Base-by-base conservation (phyloP, 257 asterid genomes). In the Plantago major region DNA sequence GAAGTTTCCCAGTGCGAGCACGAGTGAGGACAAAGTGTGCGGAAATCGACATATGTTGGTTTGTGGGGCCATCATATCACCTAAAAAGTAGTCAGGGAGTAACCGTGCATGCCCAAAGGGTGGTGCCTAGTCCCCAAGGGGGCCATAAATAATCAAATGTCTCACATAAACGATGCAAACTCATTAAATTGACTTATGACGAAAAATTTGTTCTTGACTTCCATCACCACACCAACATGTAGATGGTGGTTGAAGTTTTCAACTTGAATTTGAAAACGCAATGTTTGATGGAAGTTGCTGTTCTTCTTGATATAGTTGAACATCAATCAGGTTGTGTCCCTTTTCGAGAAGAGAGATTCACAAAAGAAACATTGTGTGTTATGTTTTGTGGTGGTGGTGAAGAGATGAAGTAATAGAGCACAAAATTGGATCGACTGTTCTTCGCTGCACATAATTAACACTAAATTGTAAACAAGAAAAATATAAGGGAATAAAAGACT, bases 401-500 rank as follows among this genome's bases (percentile, higher is more conserved):
- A 33, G 30, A 56, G 64, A 67, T 58, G 64, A 59, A 50, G 54
- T 8, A 19, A n/a, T 49, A 52, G 64, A 52, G 16, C 19, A 18
- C 58, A 22, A 52, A 52, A 0, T 22, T 52, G 58, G 16, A 53
- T 53, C 18, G 37, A 5, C 8, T 26, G 58, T 18, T 12, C 42
- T 40, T 53, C 19, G 42, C 7, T 22, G 9, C 26, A 22, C n/a
- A 12, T 53, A 15, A 40, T 53, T 22, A 48, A 26, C 7, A 26
- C 11, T 10, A 26, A 53, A n/a, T 17, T 9, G 57, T 19, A 19
- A 19, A 52, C 14, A 18, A 10, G n/a, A 9, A 11, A 50, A 11
- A 12, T 18, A 14, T 16, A 18, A 13, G 15, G 15, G 12, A 30
- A 22, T 22, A 22, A 22, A 22, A 22, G 26, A 22, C 26, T 22